Base-by-base conservation (phyloP, 441 rosid genomes). In the Populus hybrid region DNA sequence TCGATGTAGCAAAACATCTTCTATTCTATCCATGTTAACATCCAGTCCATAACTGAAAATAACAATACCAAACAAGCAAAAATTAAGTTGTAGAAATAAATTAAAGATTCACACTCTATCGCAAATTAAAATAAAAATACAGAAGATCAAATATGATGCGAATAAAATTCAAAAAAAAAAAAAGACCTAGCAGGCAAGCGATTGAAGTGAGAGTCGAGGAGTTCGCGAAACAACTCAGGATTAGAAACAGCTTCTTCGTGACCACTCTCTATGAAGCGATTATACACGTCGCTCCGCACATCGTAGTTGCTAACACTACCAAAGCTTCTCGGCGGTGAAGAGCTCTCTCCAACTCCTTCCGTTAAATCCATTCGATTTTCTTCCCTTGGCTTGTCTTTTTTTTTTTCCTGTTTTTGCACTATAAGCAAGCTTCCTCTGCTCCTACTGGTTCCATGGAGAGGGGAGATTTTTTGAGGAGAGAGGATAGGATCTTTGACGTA, bases 321-420 rank as follows among this genome's bases (percentile, higher is more conserved):
- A 42, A 83, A 83, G 84, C 89, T 86, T 83, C 90, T 80, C 74
- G 94, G 92, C 74, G 94, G 97, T 36, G 97, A 90, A 59, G 92
- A 88, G 88, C 93, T 90, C 84, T 90, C 97, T 32, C 97, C 97
- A 26, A 88, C 91, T 69, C 90, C 97, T 84, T 92, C 93, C 23
- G 81, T 80, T 81, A 85, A 89, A 88, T 90, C 97, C 97, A 90
- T 90, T 16, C 10, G 34, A 9, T 9, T 32, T 11, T 38, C 32
- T 28, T 20, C 12, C 28, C 8, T 1, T 4, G 4, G 68, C 30
- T 24, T 23, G 34, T 65, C 10, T 10, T 10, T 21, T 10, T 32
- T 46, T 16, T 24, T n/a, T 59, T 5, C 30, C 1, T 26, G 4
- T 24, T 66, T 30, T 12, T 67, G 46, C 66, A 16, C 78, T 67